These are phyloP conservation scores for Tulasnella sp. DNA, from an alignment of 768 basidiomycete species.

Conservation along the genomic window DNA sequence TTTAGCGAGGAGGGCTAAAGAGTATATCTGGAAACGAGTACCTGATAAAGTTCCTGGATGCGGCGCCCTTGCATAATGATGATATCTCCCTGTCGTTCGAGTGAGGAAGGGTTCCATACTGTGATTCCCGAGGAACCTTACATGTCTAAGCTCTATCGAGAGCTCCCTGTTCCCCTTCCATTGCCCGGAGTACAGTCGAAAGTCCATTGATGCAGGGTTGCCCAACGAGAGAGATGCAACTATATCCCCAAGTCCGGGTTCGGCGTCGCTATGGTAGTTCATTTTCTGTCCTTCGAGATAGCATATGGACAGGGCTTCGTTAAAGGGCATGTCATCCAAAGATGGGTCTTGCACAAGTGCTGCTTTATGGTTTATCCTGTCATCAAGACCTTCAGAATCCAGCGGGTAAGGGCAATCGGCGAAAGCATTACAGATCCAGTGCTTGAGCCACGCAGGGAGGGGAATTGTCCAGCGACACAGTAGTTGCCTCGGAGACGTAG, in stretches of 20 bases:
- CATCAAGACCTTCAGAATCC: neutral
- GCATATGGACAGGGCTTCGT: constrained; percentile 28
- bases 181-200: neutral
- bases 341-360: constrained; percentile 4
- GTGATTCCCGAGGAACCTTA: neutral
- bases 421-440: constrained; percentile 2
- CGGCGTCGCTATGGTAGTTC: constrained; percentile 30
- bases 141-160: constrained; percentile 24
- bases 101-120: neutral
- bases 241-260: constrained; percentile 28
- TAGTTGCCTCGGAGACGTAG: constrained; percentile 17
- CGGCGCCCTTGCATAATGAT: constrained; percentile 30
- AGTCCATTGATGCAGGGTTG: constrained; percentile 25
- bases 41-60: constrained; percentile 28
- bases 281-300: constrained; percentile 29
- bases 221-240: constrained; percentile 31
- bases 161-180: constrained; percentile 8
- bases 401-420: neutral
- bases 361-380: constrained; percentile 22
- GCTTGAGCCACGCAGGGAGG: constrained; percentile 18
- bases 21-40: neutral
- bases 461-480: constrained; percentile 10
- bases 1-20: neutral
- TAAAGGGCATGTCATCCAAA: constrained; percentile 24
- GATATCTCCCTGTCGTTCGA: constrained; percentile 27